phyloP scores from a whole-genome alignment of 257 asterid species.

The Marsdenia floribunda region DNA sequence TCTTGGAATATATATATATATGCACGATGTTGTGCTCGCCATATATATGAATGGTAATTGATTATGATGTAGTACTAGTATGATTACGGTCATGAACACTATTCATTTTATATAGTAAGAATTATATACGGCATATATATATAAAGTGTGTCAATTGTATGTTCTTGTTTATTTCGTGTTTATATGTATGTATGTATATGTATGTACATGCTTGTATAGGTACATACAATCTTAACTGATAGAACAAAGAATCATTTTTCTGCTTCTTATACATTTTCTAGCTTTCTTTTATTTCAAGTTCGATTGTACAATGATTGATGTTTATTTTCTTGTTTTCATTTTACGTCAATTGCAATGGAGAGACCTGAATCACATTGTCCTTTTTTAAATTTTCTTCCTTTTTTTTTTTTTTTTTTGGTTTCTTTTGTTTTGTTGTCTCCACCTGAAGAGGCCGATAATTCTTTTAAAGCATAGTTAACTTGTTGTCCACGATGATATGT shows the following conservation, averaged over 20 bases:
- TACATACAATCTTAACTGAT: background rate
- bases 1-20: slow-evolving; percentile 37
- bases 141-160: background rate
- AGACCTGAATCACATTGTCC: slow-evolving; percentile 7
- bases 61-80: slow-evolving; percentile 11
- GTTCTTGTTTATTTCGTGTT: background rate
- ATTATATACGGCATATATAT: background rate
- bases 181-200: background rate
- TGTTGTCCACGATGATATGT: background rate
- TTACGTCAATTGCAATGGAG: slow-evolving; percentile 1
- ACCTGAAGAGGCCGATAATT: too few species aligned
- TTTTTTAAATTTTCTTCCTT: background rate
- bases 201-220: background rate
- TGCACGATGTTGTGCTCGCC: slow-evolving; percentile 49
- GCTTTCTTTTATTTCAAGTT: background rate
- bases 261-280: background rate
- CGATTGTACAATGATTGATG: background rate
- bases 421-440: too few species aligned
- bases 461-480: background rate
- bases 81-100: slow-evolving; percentile 9
- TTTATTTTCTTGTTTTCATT: background rate
- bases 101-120: background rate
- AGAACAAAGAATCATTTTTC: slow-evolving; percentile 1
- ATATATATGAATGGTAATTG: slow-evolving; percentile 13
- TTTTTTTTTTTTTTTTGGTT: too few species aligned